A percentile compares a stretch with the other conserved stretches of the same genome.
phyloP scores from a whole-genome alignment of 768 basidiomycete genomes.

The Daedalea quercina region DNA sequence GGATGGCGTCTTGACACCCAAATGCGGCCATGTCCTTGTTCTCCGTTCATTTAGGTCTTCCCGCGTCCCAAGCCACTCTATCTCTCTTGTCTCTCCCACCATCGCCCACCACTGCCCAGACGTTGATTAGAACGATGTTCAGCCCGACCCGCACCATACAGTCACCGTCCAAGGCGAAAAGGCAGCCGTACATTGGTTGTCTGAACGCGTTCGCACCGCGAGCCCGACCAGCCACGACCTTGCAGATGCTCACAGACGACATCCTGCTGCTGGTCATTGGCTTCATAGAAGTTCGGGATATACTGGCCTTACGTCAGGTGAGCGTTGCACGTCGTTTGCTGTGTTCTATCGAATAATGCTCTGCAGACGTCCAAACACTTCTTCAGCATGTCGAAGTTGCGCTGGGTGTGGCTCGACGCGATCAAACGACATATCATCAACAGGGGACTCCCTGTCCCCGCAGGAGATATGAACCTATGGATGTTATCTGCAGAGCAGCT shows the following conservation, averaged over 20 bases:
- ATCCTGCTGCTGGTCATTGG: constrained; percentile 27
- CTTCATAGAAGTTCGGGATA: constrained; percentile 25
- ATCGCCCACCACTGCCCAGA: neutral
- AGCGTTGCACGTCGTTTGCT: constrained; percentile 1
- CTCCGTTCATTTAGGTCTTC: neutral
- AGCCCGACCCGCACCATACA: neutral
- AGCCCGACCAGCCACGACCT: neutral
- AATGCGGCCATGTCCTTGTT: neutral
- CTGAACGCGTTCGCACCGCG: neutral
- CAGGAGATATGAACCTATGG: constrained; percentile 21
- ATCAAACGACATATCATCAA: constrained; percentile 26
- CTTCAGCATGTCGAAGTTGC: constrained; percentile 24
- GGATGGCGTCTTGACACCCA: neutral
- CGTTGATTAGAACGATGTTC: neutral
- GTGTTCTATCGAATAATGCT: neutral
- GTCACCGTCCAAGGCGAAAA: neutral
- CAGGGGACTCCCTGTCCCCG: constrained; percentile 27
- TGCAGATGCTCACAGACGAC: constrained; percentile 23
- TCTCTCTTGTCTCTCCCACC: neutral
- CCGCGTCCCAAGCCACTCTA: neutral
- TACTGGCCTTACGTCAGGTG: constrained; percentile 26
- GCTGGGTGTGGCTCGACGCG: constrained; percentile 32
- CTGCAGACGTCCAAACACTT: constrained; percentile 25
- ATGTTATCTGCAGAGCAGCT: constrained; percentile 25
- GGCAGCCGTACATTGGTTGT: neutral